Evolutionary conservation across 768 basidiomycete genomes (phyloP).

Genomic region (Chalciporus pseudorubinellus): DNA sequence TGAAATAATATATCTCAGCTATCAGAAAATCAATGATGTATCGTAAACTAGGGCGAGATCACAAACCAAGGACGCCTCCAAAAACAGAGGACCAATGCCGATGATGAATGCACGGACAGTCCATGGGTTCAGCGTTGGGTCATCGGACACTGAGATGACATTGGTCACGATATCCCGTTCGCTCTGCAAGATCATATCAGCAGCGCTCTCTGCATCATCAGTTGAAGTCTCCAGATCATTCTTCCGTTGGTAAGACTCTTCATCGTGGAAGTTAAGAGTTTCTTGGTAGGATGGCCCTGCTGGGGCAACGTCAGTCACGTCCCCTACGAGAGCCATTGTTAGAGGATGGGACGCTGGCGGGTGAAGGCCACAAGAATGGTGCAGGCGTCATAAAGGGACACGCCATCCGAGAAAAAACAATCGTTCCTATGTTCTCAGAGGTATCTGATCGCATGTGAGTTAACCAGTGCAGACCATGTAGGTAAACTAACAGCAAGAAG

Average conservation of each 20-base stretch:
- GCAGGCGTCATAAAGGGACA: too few species aligned
- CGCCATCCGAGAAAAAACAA: too few species aligned
- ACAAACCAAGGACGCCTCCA: slow-evolving; percentile 54
- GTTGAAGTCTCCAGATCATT: slow-evolving; percentile 29
- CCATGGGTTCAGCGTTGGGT: slow-evolving; percentile 28
- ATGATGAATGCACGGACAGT: slow-evolving; percentile 51
- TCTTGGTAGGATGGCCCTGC: too few species aligned
- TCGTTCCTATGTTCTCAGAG: too few species aligned
- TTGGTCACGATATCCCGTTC: slow-evolving; percentile 49
- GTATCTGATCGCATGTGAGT: too few species aligned
- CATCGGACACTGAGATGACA: slow-evolving; percentile 41
- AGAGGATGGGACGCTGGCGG: too few species aligned
- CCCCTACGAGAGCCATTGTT: too few species aligned
- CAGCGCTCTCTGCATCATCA: slow-evolving; percentile 9
- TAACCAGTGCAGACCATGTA: too few species aligned
- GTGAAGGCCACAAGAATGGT: too few species aligned
- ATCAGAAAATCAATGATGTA: slow-evolving; percentile 4
- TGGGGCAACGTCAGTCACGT: too few species aligned
- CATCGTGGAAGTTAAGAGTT: too few species aligned
- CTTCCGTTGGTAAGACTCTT: slow-evolving; percentile 22
- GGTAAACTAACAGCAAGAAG: too few species aligned
- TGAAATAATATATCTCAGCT: slow-evolving; percentile 63
- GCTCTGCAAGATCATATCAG: slow-evolving; percentile 33
- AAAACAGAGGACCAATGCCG: slow-evolving; percentile 51
- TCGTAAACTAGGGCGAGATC: background rate